These are phyloP conservation scores for Nicotiana otophora DNA, from an alignment of 257 asterid species.

Conservation along the genomic window DNA sequence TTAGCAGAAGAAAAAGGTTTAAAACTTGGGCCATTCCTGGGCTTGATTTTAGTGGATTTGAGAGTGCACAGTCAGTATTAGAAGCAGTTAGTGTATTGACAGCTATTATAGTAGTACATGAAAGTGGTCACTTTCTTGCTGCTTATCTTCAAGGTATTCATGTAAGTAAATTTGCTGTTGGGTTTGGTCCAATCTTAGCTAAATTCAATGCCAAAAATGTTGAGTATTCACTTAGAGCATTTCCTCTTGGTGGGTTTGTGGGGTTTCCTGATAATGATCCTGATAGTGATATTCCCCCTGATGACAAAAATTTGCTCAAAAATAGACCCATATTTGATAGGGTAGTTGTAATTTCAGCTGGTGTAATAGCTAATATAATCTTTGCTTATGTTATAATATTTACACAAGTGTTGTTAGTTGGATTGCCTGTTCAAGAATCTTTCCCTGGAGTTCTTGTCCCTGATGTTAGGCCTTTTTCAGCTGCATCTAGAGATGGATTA, in stretches of 20 bases:
- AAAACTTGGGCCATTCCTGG: slow-evolving; percentile 51
- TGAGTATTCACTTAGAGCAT: slow-evolving; percentile 87
- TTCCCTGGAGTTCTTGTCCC: slow-evolving; percentile 96
- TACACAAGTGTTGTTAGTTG: slow-evolving; percentile 73
- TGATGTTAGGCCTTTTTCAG: slow-evolving; percentile 85
- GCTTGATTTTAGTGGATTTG: slow-evolving; percentile 57
- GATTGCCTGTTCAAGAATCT: slow-evolving; percentile 96
- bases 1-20: slow-evolving; percentile 29
- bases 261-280: slow-evolving; percentile 99
- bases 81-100: slow-evolving; percentile 83
- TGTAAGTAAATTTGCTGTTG: slow-evolving; percentile 95
- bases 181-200: slow-evolving; percentile 95
- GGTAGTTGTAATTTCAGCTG: slow-evolving; percentile 87
- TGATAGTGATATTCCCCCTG: slow-evolving; percentile 82
- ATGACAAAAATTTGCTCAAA: slow-evolving; percentile 74
- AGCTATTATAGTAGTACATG: slow-evolving; percentile 81
- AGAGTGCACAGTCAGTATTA: slow-evolving; percentile 68
- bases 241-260: slow-evolving; percentile 97
- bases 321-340: slow-evolving; percentile 85
- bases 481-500: slow-evolving; percentile 81
- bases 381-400: slow-evolving; percentile 76
- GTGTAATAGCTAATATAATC: slow-evolving; percentile 79
- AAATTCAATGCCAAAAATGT: slow-evolving; percentile 72
- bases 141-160: slow-evolving; percentile 94
- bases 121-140: slow-evolving; percentile 89